Evolutionary conservation across 257 asterid genomes (phyloP).

Genomic region (Nemophila menziesii): DNA sequence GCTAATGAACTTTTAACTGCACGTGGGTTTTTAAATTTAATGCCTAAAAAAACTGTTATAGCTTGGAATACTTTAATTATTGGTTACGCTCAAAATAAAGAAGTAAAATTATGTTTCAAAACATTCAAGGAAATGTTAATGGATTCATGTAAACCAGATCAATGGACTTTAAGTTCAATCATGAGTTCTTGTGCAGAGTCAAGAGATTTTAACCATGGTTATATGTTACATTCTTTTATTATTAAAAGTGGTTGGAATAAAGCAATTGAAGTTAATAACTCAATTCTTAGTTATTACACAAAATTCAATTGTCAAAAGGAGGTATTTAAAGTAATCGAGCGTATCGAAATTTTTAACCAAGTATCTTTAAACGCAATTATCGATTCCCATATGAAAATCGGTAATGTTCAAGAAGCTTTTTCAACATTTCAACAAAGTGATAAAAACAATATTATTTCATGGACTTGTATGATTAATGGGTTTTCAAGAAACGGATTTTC

Average conservation of each 20-base stretch:
- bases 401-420: conserved; percentile 31
- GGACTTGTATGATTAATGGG: conserved; percentile 63
- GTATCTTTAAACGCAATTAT: conserved; percentile 52
- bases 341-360: conserved; percentile 23
- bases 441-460: conserved; percentile 42
- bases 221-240: conserved; percentile 34
- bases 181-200: conserved; percentile 45
- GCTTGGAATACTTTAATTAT: conserved; percentile 70
- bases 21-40: conserved; percentile 19
- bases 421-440: conserved; percentile 29
- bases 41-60: conserved; percentile 47
- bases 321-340: conserved; percentile 28
- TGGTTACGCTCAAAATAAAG: conserved; percentile 38
- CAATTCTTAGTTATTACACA: conserved; percentile 44
- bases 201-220: conserved; percentile 22
- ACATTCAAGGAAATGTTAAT: conserved; percentile 51
- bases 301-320: conserved; percentile 34
- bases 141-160: conserved; percentile 40
- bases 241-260: conserved; percentile 48
- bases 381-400: conserved; percentile 67
- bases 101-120: conserved; percentile 26
- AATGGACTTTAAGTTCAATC: conserved; percentile 55
- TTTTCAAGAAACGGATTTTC: conserved; percentile 43
- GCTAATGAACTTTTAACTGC: conserved; percentile 34
- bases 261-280: conserved; percentile 55